These are phyloP conservation scores for Auricularia heimuer DNA, from an alignment of 768 basidiomycete species.

Conservation along the genomic window DNA sequence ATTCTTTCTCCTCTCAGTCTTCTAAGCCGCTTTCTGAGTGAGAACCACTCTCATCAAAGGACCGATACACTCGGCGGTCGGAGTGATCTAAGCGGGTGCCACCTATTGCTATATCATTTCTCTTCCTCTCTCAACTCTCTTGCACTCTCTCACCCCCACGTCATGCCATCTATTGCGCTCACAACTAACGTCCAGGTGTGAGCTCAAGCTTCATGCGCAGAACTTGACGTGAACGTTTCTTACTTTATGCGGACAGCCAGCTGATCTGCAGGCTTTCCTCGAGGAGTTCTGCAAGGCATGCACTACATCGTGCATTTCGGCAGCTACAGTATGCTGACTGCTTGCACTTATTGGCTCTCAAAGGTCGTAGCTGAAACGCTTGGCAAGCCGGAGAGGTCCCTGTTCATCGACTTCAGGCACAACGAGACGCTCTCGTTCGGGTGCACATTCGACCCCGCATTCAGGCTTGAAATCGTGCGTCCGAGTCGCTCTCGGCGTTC, in stretches of 20 bases:
- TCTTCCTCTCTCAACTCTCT: too few species aligned
- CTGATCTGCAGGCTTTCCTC: conserved; percentile 26
- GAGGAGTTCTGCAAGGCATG: conserved; percentile 50
- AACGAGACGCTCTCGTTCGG: conserved; percentile 51
- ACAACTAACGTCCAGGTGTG: conserved; percentile 30
- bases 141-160: too few species aligned
- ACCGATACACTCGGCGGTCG: too few species aligned
- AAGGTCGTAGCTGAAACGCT: conserved; percentile 46
- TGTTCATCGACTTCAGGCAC: conserved; percentile 45
- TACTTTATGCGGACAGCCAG: conserved; percentile 9
- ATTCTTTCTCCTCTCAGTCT: too few species aligned
- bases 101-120: too few species aligned
- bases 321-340: not conserved
- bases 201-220: not conserved
- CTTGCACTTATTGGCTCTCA: too few species aligned
- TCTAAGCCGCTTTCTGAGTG: too few species aligned
- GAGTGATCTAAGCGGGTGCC: too few species aligned
- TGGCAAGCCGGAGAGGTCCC: conserved; percentile 43
- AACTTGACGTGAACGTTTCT: not conserved
- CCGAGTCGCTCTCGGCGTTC: not conserved
- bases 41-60: too few species aligned
- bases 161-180: conserved; percentile 31
- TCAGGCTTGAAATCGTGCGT: conserved; percentile 49
- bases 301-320: not conserved
- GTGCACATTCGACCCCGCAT: conserved; percentile 58